A percentile compares a stretch with the other conserved stretches of the same genome.
These are phyloP conservation scores for Cardiospermum halicacabum DNA, from an alignment of 345 rosid genomes.

Conservation along the genomic window DNA sequence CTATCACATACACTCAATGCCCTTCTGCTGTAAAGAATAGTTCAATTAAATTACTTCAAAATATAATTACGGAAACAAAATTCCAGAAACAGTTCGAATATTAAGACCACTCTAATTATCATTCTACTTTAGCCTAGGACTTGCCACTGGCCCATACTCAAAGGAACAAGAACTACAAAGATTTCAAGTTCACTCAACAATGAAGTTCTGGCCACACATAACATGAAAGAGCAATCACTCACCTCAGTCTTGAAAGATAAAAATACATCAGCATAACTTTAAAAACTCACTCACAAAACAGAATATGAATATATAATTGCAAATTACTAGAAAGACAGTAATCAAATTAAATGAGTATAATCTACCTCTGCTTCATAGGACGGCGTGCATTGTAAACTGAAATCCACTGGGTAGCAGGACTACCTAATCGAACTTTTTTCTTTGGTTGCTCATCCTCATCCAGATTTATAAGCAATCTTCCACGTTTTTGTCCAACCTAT, in stretches of 20 bases:
- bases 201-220: background rate
- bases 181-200: background rate
- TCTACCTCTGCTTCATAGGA: constrained; percentile 93
- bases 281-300: background rate
- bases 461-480: constrained; percentile 58
- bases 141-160: background rate
- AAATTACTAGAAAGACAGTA: background rate
- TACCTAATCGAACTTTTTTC: constrained; percentile 81
- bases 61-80: background rate
- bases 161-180: background rate
- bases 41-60: background rate
- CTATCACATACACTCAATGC: background rate
- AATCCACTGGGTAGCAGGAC: constrained; percentile 93
- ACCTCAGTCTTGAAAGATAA: background rate
- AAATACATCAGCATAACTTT: background rate
- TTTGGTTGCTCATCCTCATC: constrained; percentile 92
- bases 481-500: constrained; percentile 84
- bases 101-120: background rate
- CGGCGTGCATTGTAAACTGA: constrained; percentile 88
- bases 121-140: background rate
- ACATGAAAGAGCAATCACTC: background rate
- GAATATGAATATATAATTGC: background rate
- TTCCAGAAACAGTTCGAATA: background rate
- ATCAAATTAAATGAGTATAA: constrained; percentile 1
- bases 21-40: background rate